Conservation (phyloP, 257 asterid genomes). For the Nicotiana tomentosiformis region DNA sequence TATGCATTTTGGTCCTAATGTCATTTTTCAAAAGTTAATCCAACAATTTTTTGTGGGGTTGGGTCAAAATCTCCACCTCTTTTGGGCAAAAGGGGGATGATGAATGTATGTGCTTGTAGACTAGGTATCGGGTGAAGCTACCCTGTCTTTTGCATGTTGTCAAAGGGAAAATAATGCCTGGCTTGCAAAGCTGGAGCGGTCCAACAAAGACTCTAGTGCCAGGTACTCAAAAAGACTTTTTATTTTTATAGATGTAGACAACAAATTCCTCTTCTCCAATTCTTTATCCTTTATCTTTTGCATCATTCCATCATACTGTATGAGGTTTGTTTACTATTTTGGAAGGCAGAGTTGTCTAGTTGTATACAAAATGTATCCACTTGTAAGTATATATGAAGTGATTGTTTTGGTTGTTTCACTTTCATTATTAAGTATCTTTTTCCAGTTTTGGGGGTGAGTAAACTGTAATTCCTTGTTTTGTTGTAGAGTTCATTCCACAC, state of each 20-base stretch:
- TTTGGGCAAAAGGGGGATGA: slow-evolving; percentile 56
- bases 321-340: slow-evolving; percentile 47
- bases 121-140: slow-evolving; percentile 41
- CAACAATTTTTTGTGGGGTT: slow-evolving; percentile 38
- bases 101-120: slow-evolving; percentile 77
- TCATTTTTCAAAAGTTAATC: slow-evolving; percentile 35
- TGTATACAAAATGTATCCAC: slow-evolving; percentile 40
- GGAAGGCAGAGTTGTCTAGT: slow-evolving; percentile 31
- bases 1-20: slow-evolving; percentile 34
- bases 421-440: slow-evolving; percentile 4
- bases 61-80: slow-evolving; percentile 40
- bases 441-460: background rate
- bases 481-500: slow-evolving; percentile 11
- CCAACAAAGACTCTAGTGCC: slow-evolving; percentile 27
- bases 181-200: slow-evolving; percentile 21
- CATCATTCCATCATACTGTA: slow-evolving; percentile 17
- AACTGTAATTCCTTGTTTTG: slow-evolving; percentile 9
- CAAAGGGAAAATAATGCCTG: slow-evolving; percentile 18
- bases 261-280: too few species aligned
- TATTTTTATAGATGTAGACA: slow-evolving; percentile 20
- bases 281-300: slow-evolving; percentile 27
- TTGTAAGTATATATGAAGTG: slow-evolving; percentile 38
- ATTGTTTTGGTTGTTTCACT: slow-evolving; percentile 24
- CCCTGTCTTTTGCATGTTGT: slow-evolving; percentile 47
- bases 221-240: slow-evolving; percentile 20